Base-by-base conservation (phyloP, 768 basidiomycete species). In the Mycena rosella region DNA sequence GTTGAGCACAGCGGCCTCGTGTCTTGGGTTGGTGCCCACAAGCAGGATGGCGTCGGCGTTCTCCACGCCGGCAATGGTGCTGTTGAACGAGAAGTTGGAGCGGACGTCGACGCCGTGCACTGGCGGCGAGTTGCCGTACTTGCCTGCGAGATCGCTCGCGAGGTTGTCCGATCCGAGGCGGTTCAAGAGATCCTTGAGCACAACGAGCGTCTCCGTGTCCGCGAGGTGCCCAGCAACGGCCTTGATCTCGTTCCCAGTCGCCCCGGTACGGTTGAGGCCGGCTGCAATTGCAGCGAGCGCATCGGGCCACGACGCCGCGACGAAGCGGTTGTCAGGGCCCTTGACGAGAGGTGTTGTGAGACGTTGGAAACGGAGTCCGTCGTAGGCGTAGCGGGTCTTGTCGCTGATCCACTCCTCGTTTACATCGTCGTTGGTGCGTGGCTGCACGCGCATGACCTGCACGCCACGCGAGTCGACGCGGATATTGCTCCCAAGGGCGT, bases 381-480 rank as follows among this genome's bases (percentile, higher is more conserved):
- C 98, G 78, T 96, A 93, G 1, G 97, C 94, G 78, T 96, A 96
- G 63, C 98, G 93, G 2, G 97, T 96, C 87, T 99, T 99, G 86
- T 99, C 98, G 79, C 88, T 96, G 78, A 99, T 97, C 98, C 98
- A 99, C 79, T 99, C 98, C 83, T 99, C 98, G 79, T 99, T 99
- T 70, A 99, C 91, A 72, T 98, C 94, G 79, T 99, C 98, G 77
- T 98, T 99, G 55, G 95, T 94, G 75, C 93, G 88, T 1, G 98
- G 98, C 76, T 98, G 96, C 72, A 99, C 87, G 55, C 98, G 91
- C 96, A 99, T 99, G 69, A 99, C 97, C 78, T 95, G 90, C 6
- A 97, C 92, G 44, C 96, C 96, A 38, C 97, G 89, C 40, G 96
- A 96, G 79, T 99, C 96, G 61, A 99, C 86, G 49, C 96, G 92